Evolutionary conservation across 192 early-diverging fungal species (phyloP), one percentile per base, ranked within the genome.

Genomic region (Coemansia sp.): DNA sequence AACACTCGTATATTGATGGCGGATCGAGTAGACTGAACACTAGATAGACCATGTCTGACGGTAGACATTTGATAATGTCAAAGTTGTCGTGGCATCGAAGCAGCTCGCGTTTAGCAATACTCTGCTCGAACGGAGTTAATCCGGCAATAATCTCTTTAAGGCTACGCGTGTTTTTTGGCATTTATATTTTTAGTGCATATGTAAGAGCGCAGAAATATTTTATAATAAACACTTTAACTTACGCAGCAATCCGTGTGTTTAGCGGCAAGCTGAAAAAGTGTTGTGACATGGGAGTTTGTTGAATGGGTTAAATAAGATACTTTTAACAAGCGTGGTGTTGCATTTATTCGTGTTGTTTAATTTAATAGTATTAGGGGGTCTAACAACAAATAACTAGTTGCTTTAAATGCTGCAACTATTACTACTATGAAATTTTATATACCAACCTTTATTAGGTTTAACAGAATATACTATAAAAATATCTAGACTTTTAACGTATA

Each of bases 21-120:
- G 57, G 67, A 11, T 50, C 20, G 12, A 69, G 57, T 23, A 35
- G 39, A 2, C 55, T 27, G 23, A 69, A 47, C 18, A 55, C 29
- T 7, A 32, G 29, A 14, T 53, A 59, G 5, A 32, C 48, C 10
- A 71, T 24, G 9, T 64, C 69, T 9, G 3, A 13, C 14, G 69
- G 69, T 8, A 71, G 20, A 22, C 69, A 60, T 2, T 32, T 20
- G 1, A 71, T 39, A 4, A 71, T 3, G 37, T 71, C 69, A 43
- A 71, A 71, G 4, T 26, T 7, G 35, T 38, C 54, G 7, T 54
- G 16, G 43, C 37, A 37, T 13, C 19, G 2, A 11, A 62, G 48
- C 37, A 71, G 69, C 58, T 55, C 57, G 9, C 50, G 49, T 47
- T 48, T 64, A 26, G 62, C 69, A 18, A 60, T 61, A 16, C 52